Percentiles rank a stretch among this genome's conserved stretches.
These are phyloP conservation scores for Wakefieldia striispora DNA, from an alignment of 768 basidiomycete species.

Conservation along the genomic window DNA sequence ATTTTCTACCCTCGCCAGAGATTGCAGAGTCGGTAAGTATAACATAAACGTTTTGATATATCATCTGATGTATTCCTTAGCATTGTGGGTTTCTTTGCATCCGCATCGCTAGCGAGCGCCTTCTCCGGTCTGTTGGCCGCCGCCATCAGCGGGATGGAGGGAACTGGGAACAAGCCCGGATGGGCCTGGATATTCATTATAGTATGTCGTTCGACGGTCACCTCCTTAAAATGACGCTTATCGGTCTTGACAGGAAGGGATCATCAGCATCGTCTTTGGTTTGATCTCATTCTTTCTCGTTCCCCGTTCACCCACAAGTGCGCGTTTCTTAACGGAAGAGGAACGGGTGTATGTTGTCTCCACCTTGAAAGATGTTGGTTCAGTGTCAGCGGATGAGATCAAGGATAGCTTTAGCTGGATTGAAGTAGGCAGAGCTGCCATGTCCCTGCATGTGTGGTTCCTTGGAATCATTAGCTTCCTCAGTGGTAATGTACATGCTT, in stretches of 20 bases:
- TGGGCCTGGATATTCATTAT: constrained; percentile 65
- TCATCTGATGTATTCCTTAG: constrained; percentile 18
- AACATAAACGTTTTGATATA: background rate
- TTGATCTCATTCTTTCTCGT: constrained; percentile 47
- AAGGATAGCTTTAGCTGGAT: constrained; percentile 53
- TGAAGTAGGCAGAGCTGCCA: constrained; percentile 49
- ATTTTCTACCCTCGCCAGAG: constrained; percentile 40
- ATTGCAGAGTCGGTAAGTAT: constrained; percentile 22
- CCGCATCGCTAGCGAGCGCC: constrained; percentile 53
- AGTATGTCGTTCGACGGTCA: constrained; percentile 23
- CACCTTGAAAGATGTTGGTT: constrained; percentile 17
- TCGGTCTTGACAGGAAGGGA: constrained; percentile 43
- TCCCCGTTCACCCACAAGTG: constrained; percentile 41
- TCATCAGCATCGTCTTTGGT: constrained; percentile 62
- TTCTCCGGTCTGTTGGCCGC: constrained; percentile 66
- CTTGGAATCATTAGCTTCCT: constrained; percentile 51
- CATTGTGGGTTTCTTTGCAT: constrained; percentile 37
- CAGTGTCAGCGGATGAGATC: constrained; percentile 41
- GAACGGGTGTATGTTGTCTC: constrained; percentile 48
- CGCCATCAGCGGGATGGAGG: constrained; percentile 54
- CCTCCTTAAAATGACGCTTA: background rate
- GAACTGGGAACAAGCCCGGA: constrained; percentile 46
- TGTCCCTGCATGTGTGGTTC: constrained; percentile 54
- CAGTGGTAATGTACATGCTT: constrained; percentile 37
- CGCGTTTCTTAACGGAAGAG: constrained; percentile 48